Base-by-base conservation (phyloP, 352 stramenopile species). In the Thalassiosira delicatula region DNA sequence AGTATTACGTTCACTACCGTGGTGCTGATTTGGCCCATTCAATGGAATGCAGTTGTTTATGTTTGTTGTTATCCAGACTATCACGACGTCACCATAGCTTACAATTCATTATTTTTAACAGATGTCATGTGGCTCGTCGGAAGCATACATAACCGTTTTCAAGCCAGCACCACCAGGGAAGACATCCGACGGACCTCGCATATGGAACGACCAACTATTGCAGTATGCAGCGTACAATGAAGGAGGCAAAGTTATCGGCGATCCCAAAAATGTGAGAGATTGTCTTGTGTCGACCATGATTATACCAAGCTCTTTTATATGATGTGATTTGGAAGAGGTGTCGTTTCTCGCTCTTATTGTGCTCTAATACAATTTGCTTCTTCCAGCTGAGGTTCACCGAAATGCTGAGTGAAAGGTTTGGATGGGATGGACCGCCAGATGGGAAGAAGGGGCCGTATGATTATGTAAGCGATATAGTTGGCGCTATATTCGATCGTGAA, bases 121-220 rank as follows among this genome's bases (percentile, higher is more conserved):
- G 60, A 83, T 80, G 75, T 32, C 56, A 35, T 85, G 61, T 46
- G 77, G 77, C 21, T 70, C 57, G 1, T 76, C 77, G 21, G 77
- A 85, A 42, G 62, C 69, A 3, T 85, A 85, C 70, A 66, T 85
- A 14, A 85, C 37, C 9, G 70, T 85, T n/a, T 85, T 85, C 33
- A 33, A 61, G 46, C 70, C 69, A 30, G 70, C 70, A 4, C 25
- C 33, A 40, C 69, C 53, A 32, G 75, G 40, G 21, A 51, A 53
- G 25, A 63, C 9, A 35, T 3, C 46, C 19, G 70, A 80, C 65
- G 77, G 77, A 19, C 71, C 77, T 51, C 21, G 57, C 9, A 80
- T 85, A 46, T 85, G 77, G 77, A 85, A 85, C 53, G 77, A 85
- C 30, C 77, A 85, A 56, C 62, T 85, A 9, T 54, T 85, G 23